These are phyloP conservation scores for Zasmidium angulare DNA, from an alignment of 2,329 filamentous ascomycete species.

Conservation along the genomic window DNA sequence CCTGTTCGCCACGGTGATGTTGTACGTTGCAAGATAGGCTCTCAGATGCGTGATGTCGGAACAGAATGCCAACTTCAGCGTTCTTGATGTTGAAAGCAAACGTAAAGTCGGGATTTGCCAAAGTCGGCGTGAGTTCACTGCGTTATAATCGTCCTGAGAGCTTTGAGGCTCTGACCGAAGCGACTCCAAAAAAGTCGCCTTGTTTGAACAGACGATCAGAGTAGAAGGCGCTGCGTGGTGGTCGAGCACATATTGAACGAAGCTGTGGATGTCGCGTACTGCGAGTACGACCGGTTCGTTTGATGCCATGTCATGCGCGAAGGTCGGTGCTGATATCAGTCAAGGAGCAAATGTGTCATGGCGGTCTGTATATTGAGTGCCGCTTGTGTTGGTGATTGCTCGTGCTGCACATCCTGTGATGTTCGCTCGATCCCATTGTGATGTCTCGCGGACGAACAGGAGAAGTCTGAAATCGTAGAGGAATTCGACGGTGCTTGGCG, in stretches of 20 bases:
- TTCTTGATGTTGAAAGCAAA: constrained; percentile 66
- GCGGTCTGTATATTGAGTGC: background rate
- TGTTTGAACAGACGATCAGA: constrained; percentile 69
- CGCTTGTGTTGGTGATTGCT: background rate
- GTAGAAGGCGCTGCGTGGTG: constrained; percentile 60
- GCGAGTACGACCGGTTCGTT: constrained; percentile 40
- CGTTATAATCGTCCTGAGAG: background rate
- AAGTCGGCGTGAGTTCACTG: background rate
- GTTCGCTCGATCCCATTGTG: background rate
- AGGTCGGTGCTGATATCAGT: background rate
- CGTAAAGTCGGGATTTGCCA: constrained; percentile 58
- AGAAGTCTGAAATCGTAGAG: background rate
- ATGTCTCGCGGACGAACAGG: background rate
- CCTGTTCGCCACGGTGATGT: constrained; percentile 11
- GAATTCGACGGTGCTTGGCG: background rate
- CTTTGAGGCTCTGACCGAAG: constrained; percentile 38
- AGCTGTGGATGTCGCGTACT: constrained; percentile 41
- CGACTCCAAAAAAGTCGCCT: constrained; percentile 62
- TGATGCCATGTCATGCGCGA: constrained; percentile 10
- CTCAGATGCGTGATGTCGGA: constrained; percentile 75
- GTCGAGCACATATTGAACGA: constrained; percentile 65
- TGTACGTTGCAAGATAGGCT: constrained; percentile 59
- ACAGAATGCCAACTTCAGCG: constrained; percentile 70
- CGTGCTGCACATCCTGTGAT: background rate
- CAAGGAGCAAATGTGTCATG: background rate